Conservation (phyloP, 176 grass and related monocot genomes). For the Urochloa ruziziensis region DNA sequence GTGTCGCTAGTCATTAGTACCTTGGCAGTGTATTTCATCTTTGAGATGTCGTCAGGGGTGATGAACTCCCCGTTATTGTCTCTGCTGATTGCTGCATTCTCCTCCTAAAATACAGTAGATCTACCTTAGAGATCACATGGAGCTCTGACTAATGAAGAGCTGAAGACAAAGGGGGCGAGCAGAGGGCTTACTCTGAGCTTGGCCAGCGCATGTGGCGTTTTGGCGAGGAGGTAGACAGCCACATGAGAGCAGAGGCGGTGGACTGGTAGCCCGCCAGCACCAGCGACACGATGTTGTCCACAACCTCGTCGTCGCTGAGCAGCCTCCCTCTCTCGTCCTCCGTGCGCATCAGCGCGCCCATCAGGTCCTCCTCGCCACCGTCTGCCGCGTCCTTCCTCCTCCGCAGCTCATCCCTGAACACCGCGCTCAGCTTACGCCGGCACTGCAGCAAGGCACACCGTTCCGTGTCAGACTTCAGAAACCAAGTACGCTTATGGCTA, state of each 20-base stretch:
- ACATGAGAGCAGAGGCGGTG: constrained; percentile 34
- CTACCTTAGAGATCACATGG: neutral
- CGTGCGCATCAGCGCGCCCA: constrained; percentile 26
- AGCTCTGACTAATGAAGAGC: neutral
- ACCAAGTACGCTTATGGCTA: too few species aligned
- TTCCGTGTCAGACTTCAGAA: neutral
- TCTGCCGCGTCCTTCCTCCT: neutral
- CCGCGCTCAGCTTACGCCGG: constrained; percentile 5
- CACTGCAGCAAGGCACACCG: neutral
- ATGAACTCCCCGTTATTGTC: constrained; percentile 25
- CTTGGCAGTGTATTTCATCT: constrained; percentile 32
- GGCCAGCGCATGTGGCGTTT: constrained; percentile 26
- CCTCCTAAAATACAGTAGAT: neutral
- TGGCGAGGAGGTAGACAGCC: constrained; percentile 35
- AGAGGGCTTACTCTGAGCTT: constrained; percentile 27
- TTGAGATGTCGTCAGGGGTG: constrained; percentile 12
- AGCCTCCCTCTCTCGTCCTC: constrained; percentile 32
- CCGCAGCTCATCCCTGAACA: constrained; percentile 30
- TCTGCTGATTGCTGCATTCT: neutral
- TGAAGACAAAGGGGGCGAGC: neutral
- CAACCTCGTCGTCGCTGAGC: constrained; percentile 22
- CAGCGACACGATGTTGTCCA: constrained; percentile 37
- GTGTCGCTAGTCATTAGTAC: neutral
- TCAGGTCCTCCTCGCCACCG: neutral
- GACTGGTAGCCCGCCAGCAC: constrained; percentile 29